phyloP scores from a whole-genome alignment of 2,329 filamentous ascomycete genomes.

The Tolypocladium capitatum region DNA sequence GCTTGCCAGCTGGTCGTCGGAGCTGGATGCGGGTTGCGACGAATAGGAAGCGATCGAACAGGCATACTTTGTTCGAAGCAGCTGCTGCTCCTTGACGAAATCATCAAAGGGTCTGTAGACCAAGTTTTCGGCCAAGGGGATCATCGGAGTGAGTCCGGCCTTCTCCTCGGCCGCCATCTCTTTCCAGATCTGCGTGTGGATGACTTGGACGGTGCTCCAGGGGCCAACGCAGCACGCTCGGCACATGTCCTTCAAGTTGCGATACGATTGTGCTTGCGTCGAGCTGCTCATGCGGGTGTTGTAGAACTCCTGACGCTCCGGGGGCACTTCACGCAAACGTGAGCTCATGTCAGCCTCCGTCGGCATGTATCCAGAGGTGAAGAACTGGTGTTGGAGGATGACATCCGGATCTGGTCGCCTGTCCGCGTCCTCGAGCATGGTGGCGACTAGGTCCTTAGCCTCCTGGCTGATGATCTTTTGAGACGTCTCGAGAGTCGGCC shows the following conservation, averaged over 20 bases:
- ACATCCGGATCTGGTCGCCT: constrained; percentile 60
- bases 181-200: constrained; percentile 46
- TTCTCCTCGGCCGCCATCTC: constrained; percentile 58
- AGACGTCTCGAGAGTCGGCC: constrained; percentile 54
- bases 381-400: constrained; percentile 71
- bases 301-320: constrained; percentile 46
- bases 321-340: constrained; percentile 42
- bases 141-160: constrained; percentile 48
- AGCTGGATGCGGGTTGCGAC: constrained; percentile 6
- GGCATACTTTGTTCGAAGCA: constrained; percentile 19
- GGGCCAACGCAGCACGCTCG: constrained; percentile 45
- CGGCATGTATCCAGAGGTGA: constrained; percentile 64
- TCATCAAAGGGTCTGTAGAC: constrained; percentile 54
- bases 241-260: constrained; percentile 44
- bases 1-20: constrained; percentile 20
- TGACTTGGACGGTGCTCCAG: constrained; percentile 31
- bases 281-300: constrained; percentile 29
- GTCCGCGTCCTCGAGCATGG: constrained; percentile 63
- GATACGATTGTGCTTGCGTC: constrained; percentile 31
- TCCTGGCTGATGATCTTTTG: constrained; percentile 61
- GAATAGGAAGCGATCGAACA: constrained; percentile 16
- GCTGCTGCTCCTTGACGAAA: constrained; percentile 40
- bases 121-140: constrained; percentile 46
- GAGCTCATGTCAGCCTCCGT: constrained; percentile 42
- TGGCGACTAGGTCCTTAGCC: constrained; percentile 65